Conservation (phyloP, 495 filamentous ascomycete genomes). For the Hypoxylon lenormandii region DNA sequence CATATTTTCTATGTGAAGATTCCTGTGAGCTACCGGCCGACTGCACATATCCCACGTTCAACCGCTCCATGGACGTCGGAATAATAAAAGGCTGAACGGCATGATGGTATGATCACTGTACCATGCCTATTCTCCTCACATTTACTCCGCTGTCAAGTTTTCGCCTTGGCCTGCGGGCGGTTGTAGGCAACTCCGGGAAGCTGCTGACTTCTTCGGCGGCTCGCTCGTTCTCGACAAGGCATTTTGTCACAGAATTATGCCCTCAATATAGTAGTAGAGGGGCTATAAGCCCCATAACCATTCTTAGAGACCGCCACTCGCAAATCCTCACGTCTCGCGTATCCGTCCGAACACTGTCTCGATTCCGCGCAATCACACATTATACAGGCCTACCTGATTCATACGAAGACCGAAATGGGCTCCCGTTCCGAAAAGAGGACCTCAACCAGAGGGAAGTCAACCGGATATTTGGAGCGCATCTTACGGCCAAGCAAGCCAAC, state of each 20-base stretch:
- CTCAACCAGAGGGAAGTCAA: slow-evolving; percentile 69
- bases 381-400: slow-evolving; percentile 61
- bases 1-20: slow-evolving; percentile 3
- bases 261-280: slow-evolving; percentile 37
- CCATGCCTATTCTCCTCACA: slow-evolving; percentile 47
- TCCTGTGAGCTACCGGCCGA: not conserved
- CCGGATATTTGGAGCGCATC: slow-evolving; percentile 69
- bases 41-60: not conserved
- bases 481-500: slow-evolving; percentile 69
- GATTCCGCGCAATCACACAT: slow-evolving; percentile 50
- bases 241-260: slow-evolving; percentile 27
- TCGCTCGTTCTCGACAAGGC: slow-evolving; percentile 42
- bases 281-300: slow-evolving; percentile 15
- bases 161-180: slow-evolving; percentile 47
- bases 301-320: slow-evolving; percentile 1
- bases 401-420: slow-evolving; percentile 61
- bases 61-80: slow-evolving; percentile 19
- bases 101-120: slow-evolving; percentile 47
- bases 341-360: slow-evolving; percentile 48
- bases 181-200: slow-evolving; percentile 42
- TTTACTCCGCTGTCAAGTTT: slow-evolving; percentile 46
- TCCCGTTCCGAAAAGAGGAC: slow-evolving; percentile 60
- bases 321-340: slow-evolving; percentile 35
- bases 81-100: slow-evolving; percentile 24
- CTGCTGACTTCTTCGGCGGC: slow-evolving; percentile 18